Evolutionary conservation across 768 basidiomycete genomes (phyloP), one percentile per base, ranked within the genome.

Genomic region (Suillus subalutaceus): DNA sequence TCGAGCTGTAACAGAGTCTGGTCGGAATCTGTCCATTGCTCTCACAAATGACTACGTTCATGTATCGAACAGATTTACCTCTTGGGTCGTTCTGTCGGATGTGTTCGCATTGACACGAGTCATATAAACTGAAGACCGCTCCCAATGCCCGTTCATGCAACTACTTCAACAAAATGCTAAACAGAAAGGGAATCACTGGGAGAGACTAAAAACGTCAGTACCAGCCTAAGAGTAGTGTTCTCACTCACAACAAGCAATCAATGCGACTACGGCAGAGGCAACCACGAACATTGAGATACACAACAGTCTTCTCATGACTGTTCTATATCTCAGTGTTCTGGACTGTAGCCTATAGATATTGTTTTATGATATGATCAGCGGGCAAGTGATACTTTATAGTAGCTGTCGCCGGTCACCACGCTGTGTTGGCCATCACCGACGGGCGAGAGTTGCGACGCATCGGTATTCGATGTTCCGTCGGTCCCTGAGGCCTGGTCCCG

Each of bases 1-100:
- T 15, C 7, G 68, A 68, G 46, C 30, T 66, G 37, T 66, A n/a
- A 64, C 2, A 53, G 15, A 10, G 16, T 32, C 16, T 55, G 30
- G 30, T 55, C 18, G 4, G 16, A 10, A 55, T 32, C 32, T 10
- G 18, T 9, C 30, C 4, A 10, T 18, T 18, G 16, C 26, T 32
- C 23, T 6, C 48, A 53, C 7, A 30, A 9, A 30, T 26, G 26
- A 18, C 16, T 16, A 23, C n/a, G n/a, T 23, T 23, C 46, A 8
- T 26, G 46, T 23, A 48, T 48, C n/a, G 12, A 48, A 23, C 23
- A 6, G 5, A 50, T 50, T 26, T 3, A 50, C 6, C 6, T 12
- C 4, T 46, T 44, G 6, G 6, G 48, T 48, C 44, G 44, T 44
- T 48, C 46, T 6, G 4, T 46, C 4, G 9, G 46, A n/a, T 12